These are phyloP conservation scores for Nitzschia sp. DNA, from an alignment of 108 stramenopile species.

Conservation along the genomic window DNA sequence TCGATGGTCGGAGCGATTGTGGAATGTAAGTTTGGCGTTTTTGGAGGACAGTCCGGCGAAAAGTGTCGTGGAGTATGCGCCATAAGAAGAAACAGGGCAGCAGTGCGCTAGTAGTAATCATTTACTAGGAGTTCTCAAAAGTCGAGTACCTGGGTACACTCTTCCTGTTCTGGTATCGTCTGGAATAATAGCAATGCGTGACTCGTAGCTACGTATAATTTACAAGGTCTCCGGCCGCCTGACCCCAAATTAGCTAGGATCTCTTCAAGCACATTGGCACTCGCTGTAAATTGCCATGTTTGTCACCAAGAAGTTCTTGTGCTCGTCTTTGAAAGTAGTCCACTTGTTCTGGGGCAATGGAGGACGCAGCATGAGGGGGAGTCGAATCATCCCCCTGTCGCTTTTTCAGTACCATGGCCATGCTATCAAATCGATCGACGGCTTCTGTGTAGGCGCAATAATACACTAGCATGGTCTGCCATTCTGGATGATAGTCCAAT, in stretches of 20 bases:
- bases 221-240: too few species aligned
- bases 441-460: slow-evolving; percentile 36
- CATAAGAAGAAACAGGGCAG: background rate
- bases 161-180: too few species aligned
- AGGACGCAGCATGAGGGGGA: background rate
- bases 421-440: slow-evolving; percentile 31
- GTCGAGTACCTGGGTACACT: too few species aligned
- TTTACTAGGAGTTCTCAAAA: too few species aligned
- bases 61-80: background rate
- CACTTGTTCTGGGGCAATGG: background rate
- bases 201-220: too few species aligned
- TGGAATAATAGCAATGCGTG: too few species aligned
- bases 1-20: slow-evolving; percentile 4
- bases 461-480: slow-evolving; percentile 21
- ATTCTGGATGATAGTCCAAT: slow-evolving; percentile 11
- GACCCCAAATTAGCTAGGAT: too few species aligned
- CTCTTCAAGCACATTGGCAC: background rate
- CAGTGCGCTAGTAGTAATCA: too few species aligned
- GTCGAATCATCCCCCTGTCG: background rate
- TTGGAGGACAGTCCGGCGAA: background rate
- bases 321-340: background rate
- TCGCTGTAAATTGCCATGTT: background rate
- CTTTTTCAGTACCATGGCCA: slow-evolving; percentile 34
- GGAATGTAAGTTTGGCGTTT: slow-evolving; percentile 6
- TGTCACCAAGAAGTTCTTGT: background rate